Conservation (phyloP, 2,329 filamentous ascomycete genomes). For the Aureobasidium sp. region DNA sequence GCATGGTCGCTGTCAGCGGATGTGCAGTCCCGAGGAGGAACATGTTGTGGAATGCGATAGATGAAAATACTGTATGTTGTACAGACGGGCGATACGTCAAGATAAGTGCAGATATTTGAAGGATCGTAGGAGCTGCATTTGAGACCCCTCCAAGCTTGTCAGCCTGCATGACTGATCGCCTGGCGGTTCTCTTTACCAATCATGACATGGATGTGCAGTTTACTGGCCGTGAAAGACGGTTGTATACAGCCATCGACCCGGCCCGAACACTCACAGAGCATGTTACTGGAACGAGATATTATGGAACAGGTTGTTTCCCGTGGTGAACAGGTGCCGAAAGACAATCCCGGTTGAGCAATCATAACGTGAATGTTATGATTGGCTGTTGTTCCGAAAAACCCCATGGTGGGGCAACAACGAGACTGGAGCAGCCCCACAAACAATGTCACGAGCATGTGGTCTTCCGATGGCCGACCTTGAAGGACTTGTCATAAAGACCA, state of each 20-base stretch:
- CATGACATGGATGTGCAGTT: no score
- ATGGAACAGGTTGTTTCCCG: no score
- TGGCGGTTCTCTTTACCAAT: no score
- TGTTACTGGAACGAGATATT: no score
- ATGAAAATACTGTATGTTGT: no score
- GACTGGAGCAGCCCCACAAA: background rate
- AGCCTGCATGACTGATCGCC: background rate
- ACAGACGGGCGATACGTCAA: background rate
- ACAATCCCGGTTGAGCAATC: background rate
- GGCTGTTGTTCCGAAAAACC: background rate
- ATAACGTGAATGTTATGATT: background rate
- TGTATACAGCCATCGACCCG: no score
- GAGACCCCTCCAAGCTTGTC: background rate
- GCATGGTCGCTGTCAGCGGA: background rate
- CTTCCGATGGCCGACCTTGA: no score
- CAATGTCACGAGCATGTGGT: background rate
- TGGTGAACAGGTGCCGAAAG: constrained; percentile 3
- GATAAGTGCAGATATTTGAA: background rate
- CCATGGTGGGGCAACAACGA: background rate
- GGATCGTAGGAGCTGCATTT: background rate
- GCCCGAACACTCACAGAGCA: no score
- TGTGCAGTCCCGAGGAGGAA: background rate
- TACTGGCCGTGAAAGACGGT: no score
- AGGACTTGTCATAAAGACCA: no score
- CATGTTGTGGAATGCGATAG: background rate